phyloP scores from a whole-genome alignment of 2,329 filamentous ascomycete species.

The Penicillium concentricum region DNA sequence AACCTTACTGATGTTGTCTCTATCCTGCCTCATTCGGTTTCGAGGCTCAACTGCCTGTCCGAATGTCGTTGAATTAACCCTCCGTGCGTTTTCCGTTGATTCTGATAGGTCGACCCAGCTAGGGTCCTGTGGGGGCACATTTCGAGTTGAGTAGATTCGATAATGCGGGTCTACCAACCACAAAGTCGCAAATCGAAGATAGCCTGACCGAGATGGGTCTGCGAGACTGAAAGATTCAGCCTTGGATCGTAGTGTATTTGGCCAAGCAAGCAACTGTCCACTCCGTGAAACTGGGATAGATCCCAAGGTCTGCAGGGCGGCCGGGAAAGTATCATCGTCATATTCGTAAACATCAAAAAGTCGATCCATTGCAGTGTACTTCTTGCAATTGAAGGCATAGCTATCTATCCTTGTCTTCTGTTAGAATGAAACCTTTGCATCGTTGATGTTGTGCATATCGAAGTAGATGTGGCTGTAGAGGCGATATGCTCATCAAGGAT shows the following conservation, averaged over 20 bases:
- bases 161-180: constrained; percentile 20
- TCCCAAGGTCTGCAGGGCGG: constrained; percentile 6
- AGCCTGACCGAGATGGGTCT: constrained; percentile 10
- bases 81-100: neutral
- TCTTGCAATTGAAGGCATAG: neutral
- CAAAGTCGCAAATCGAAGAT: constrained; percentile 17
- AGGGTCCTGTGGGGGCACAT: constrained; percentile 20
- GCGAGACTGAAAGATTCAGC: constrained; percentile 9
- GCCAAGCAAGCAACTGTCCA: constrained; percentile 11
- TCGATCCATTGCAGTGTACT: neutral
- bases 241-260: constrained; percentile 14
- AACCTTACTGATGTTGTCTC: neutral
- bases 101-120: constrained; percentile 5
- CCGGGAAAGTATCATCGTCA: neutral
- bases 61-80: neutral
- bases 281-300: constrained; percentile 9
- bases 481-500: constrained; percentile 10
- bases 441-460: constrained; percentile 9
- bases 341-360: neutral
- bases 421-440: constrained; percentile 3
- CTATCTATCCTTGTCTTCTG: constrained; percentile 4
- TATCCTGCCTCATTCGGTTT: neutral
- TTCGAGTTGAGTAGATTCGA: constrained; percentile 15
- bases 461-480: constrained; percentile 9
- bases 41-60: neutral